Evolutionary conservation across 2,329 filamentous ascomycete genomes (phyloP).

Genomic region (Camillea tinctor): DNA sequence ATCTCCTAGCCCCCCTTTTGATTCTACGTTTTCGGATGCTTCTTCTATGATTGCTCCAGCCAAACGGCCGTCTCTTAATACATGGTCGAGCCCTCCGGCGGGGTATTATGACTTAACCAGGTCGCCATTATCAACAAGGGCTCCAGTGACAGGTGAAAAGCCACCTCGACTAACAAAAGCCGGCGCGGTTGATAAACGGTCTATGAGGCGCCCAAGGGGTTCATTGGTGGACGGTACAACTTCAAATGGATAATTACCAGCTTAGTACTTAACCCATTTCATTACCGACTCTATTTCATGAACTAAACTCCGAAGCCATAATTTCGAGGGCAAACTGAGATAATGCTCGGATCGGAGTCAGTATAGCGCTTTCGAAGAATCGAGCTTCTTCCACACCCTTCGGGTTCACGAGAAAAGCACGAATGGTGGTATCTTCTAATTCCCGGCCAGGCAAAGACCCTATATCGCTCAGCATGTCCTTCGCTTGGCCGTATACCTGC

Average conservation of each 20-base stretch:
- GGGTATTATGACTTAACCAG: neutral
- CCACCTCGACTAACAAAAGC: conserved; percentile 7
- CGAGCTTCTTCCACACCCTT: conserved; percentile 37
- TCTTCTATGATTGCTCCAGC: neutral
- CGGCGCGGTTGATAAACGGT: conserved; percentile 8
- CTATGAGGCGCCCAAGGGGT: conserved; percentile 2
- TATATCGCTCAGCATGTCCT: conserved; percentile 49
- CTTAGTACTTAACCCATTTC: neutral
- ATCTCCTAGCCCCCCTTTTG: neutral
- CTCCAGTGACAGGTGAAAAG: neutral
- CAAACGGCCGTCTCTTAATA: neutral
- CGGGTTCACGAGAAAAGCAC: conserved; percentile 43
- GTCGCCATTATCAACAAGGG: conserved; percentile 1
- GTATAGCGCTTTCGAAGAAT: conserved; percentile 51
- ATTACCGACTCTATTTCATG: neutral
- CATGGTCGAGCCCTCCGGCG: conserved; percentile 2
- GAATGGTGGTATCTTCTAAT: conserved; percentile 43
- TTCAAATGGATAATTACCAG: neutral
- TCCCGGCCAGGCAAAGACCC: conserved; percentile 45
- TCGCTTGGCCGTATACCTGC: conserved; percentile 44
- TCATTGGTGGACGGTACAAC: neutral
- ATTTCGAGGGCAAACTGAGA: conserved; percentile 45
- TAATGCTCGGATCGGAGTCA: conserved; percentile 47
- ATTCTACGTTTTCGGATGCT: neutral
- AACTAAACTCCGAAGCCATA: conserved; percentile 41